Percentiles rank a stretch among this genome's conserved stretches.
Conservation (phyloP, 139 green algal species). For the Chlorella vulgaris region DNA sequence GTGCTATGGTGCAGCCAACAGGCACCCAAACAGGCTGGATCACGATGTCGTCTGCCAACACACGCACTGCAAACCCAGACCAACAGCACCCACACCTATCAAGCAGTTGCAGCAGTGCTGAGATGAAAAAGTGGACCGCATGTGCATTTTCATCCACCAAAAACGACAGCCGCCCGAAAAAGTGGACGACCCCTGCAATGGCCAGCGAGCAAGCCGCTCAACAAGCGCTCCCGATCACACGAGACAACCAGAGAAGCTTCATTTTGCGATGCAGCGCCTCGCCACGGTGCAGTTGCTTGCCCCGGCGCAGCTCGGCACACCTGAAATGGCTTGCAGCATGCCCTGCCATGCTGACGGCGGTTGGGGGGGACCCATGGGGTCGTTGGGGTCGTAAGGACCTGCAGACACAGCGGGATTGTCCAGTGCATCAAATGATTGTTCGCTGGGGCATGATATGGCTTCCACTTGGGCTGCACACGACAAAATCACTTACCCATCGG, state of each 20-base stretch:
- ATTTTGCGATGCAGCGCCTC: too few species aligned
- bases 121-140: slow-evolving; percentile 99
- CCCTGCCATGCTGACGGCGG: slow-evolving; percentile 78
- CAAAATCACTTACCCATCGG: too few species aligned
- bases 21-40: not conserved
- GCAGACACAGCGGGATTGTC: not conserved
- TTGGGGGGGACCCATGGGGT: slow-evolving; percentile 49
- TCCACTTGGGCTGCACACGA: not conserved
- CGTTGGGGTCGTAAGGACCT: slow-evolving; percentile 46
- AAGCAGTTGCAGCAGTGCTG: slow-evolving; percentile 91
- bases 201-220: not conserved
- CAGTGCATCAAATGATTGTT: too few species aligned
- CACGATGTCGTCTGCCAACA: too few species aligned
- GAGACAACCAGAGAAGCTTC: too few species aligned
- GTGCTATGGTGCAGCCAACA: not conserved
- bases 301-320: too few species aligned
- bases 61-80: too few species aligned
- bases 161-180: slow-evolving; percentile 96
- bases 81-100: slow-evolving; percentile 63
- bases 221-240: too few species aligned
- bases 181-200: slow-evolving; percentile 83
- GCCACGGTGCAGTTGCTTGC: too few species aligned
- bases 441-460: not conserved
- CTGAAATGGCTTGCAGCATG: slow-evolving; percentile 51
- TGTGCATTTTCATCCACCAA: slow-evolving; percentile 98